These are phyloP conservation scores for Bolboschoenus planiculmis DNA, from an alignment of 176 grass and related monocot species.

Conservation along the genomic window DNA sequence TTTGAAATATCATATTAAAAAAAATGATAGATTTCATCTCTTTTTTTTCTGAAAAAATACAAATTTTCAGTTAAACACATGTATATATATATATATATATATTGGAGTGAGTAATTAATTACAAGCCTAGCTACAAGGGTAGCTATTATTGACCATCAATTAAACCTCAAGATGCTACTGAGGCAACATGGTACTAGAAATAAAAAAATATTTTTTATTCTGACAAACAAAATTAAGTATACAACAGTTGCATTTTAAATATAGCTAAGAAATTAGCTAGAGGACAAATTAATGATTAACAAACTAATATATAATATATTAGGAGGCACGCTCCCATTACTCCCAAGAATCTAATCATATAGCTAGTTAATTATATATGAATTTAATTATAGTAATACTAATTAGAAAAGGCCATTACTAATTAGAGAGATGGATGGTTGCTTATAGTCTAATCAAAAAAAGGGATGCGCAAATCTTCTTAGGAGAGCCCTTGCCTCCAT, in stretches of 20 bases:
- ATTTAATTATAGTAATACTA: no score
- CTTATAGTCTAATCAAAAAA: conserved; percentile 1
- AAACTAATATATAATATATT: neutral
- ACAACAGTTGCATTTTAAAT: neutral
- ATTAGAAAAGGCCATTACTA: neutral
- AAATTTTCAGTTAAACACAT: no score
- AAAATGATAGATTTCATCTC: no score
- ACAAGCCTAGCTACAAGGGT: neutral
- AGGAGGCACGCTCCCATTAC: neutral
- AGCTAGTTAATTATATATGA: neutral
- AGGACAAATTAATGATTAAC: conserved; percentile 7
- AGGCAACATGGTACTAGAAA: neutral
- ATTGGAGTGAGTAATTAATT: no score
- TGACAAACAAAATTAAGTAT: neutral
- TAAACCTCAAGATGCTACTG: neutral
- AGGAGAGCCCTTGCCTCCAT: neutral
- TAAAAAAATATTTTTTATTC: neutral
- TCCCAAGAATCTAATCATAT: conserved; percentile 21
- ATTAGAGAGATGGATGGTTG: neutral
- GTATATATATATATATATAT: no score
- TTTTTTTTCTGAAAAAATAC: neutral
- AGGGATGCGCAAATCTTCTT: conserved; percentile 17
- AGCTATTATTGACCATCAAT: neutral
- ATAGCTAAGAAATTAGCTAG: neutral
- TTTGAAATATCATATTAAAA: no score